Evolutionary conservation across 1,139 yeast species (phyloP), one percentile per base, ranked within the genome.

Genomic region (Pichia sp.): DNA sequence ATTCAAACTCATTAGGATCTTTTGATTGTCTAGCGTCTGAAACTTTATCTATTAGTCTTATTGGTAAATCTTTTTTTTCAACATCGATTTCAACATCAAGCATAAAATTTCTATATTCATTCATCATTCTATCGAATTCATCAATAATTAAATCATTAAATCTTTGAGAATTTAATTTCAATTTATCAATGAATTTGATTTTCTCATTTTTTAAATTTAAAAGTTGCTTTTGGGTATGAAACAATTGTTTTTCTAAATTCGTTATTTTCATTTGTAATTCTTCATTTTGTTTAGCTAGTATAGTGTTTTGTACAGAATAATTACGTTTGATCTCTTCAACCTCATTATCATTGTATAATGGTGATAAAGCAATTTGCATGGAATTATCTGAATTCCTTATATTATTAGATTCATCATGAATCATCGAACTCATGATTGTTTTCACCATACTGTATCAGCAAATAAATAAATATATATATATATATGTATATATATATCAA

Each of bases 221-320:
- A 50, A 76, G 73, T 49, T 78, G 80, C 46, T 67, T 69, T 16
- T 75, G 68, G 49, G 74, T 59, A 24, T 69, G 72, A 37, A 72
- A 66, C 24, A 76, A 58, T 49, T 67, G 71, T 12, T 61, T 55
- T 56, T 81, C 86, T 60, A 82, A 60, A 27, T 72, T 77, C 2
- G 71, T 62, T 20, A 81, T 65, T 50, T 68, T 74, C 31, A 69
- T 56, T 64, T 72, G 64, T 58, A 81, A 63, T 24, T 70, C 59
- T 7, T 80, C 71, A 57, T 80, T 80, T 45, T 73, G 74, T 51
- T 70, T 73, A 1, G 84, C 83, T 34, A 82, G 61, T 22, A 74
- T 69, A 49, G 67, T 68, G 59, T 80, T 80, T 55, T 80, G 82
- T 10, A 56, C 52, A 24, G 64, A 52, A 46, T 67, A 67, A 41